Base-by-base conservation (phyloP, 1,284 basidiomycete species). In the Microbotryum violaceum region DNA sequence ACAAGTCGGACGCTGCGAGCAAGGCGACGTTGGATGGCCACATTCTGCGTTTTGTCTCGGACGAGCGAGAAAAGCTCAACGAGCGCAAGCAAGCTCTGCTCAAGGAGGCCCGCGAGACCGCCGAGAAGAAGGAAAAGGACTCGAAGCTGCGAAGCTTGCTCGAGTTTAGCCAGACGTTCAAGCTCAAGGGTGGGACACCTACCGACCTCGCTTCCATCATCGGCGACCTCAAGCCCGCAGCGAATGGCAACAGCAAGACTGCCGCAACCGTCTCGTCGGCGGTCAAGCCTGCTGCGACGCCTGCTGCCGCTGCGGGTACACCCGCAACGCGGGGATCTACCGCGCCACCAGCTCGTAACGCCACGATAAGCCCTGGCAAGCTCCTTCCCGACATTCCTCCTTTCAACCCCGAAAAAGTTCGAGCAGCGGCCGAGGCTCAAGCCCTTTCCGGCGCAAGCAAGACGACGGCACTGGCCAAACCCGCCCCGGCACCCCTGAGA, bases 101-200 rank as follows among this genome's bases (percentile, higher is more conserved):
- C 18, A 62, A 64, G 77, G 89, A 91, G 72, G 37, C 37, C 14
- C 37, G 37, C 37, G 37, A 42, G 37, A 87, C 87, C 21, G 78
- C 94, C 54, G 83, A 86, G 61, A 94, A 92, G 82, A 89, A 83
- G 73, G 94, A 97, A 75, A 91, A 91, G 84, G 89, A 93, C 74
- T 90, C 88, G 72, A 84, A 87, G 58, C 84, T 97, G 78, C 87
- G 91, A 14, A 93, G 97, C 56, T 79, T 97, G 55, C 83, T 91
- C 74, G 88, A 88, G 76, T 98, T 97, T 79, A 90, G 89, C 70
- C 82, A 88, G 74, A 87, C 78, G 67, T 98, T 98, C 84, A 96
- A 94, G 83, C 88, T 89, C 50, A 52, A 79, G 7, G 54, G 44
- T 55, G 54, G 54, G 16, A 42, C 23, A 29, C 27, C 44, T 16